Base-by-base conservation (phyloP, 345 rosid species). In the Luvunga scandens region DNA sequence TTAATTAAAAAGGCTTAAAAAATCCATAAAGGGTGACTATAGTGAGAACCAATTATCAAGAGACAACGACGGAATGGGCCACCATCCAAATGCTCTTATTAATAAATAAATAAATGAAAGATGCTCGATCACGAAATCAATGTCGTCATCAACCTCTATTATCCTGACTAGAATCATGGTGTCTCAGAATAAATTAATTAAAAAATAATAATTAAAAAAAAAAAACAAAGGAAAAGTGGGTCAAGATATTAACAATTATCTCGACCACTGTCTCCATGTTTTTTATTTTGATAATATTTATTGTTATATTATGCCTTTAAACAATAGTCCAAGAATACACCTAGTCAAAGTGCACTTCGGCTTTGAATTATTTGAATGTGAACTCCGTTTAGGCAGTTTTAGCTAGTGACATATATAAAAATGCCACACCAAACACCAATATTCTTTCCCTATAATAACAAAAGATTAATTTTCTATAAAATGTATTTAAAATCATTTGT, bases 81-180 rank as follows among this genome's bases (percentile, higher is more conserved):
- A 78, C 76, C 69, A 19, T 33, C 64, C 56, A 55, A 80, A 82
- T 80, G 78, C 73, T 68, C 57, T 28, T 22, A 9, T 66, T 57
- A 33, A 8, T 72, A 8, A 28, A 7, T 30, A 25, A 69, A 48
- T 3, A 48, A 53, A 53, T 53, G 13, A 75, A 69, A 87, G 81
- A 79, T 88, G 90, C 81, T 81, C 82, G 79, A 83, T 75, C 76
- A 85, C 89, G 86, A 83, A 14, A 86, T 81, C 80, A 73, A 78
- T 89, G 84, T 77, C 84, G 82, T 89, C 89, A 88, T 33, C 55
- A 39, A 34, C 64, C 27, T 60, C 55, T 65, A 66, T 21, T 50
- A 28, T 74, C 75, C 67, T 53, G 69, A 21, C 66, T 62, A 45
- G 13, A 33, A 83, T 81, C 81, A 84, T 79, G 24, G 33, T 75